Evolutionary conservation across 192 early-diverging fungal genomes (phyloP).

Genomic region (Gigaspora rosea): DNA sequence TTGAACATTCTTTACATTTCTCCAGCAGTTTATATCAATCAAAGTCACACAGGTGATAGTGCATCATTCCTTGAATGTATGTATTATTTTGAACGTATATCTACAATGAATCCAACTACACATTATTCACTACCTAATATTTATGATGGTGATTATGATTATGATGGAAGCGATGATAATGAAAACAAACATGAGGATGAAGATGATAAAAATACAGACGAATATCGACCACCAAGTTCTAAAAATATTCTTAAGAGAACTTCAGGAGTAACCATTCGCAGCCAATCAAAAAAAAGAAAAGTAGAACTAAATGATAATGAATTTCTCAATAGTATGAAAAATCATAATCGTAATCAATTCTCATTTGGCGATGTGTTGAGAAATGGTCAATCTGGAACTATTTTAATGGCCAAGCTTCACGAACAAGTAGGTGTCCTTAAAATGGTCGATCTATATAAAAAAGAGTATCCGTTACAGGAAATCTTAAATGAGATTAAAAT

Average conservation of each 20-base stretch:
- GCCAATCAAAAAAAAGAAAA: neutral
- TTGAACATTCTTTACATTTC: too few species aligned
- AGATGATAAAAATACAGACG: too few species aligned
- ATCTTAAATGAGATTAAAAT: constrained; percentile 16
- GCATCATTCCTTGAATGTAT: too few species aligned
- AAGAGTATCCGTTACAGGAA: constrained; percentile 13
- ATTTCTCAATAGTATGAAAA: neutral
- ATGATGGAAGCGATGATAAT: too few species aligned
- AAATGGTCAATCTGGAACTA: constrained; percentile 15
- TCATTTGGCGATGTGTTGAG: constrained; percentile 18
- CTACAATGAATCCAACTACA: too few species aligned
- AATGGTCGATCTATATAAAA: constrained; percentile 20
- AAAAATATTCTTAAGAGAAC: too few species aligned
- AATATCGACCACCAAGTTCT: neutral
- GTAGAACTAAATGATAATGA: neutral
- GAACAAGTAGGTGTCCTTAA: neutral
- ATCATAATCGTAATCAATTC: constrained; percentile 3
- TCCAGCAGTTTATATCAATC: too few species aligned
- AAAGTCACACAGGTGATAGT: too few species aligned
- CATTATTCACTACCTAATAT: too few species aligned
- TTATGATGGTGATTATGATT: too few species aligned
- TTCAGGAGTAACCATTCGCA: neutral
- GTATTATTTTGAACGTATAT: too few species aligned
- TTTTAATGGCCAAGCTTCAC: constrained; percentile 10
- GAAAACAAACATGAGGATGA: too few species aligned